phyloP scores from a whole-genome alignment of 208 protist genomes.

The Trypanosoma scelopori region DNA sequence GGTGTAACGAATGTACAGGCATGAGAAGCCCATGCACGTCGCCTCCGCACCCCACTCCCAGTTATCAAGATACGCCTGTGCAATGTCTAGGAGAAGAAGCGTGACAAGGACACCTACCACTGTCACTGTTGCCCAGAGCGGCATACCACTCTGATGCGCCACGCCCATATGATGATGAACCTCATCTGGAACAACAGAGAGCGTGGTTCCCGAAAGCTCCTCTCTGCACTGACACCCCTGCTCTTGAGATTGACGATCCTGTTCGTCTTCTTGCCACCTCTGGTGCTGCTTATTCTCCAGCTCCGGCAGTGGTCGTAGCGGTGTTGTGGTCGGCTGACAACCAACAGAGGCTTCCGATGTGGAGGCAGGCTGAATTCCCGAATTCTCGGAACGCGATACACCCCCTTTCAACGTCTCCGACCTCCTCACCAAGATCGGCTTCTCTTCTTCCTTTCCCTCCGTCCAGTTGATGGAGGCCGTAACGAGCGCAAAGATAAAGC shows the following conservation, averaged over 20 bases:
- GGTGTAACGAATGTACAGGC: conserved; percentile 26
- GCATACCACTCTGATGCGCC: conserved; percentile 20
- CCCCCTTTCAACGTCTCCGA: background rate
- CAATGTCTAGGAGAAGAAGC: conserved; percentile 38
- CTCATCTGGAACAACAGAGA: background rate
- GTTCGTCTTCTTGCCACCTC: background rate
- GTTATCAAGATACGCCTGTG: conserved; percentile 32
- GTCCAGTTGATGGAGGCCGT: conserved; percentile 41
- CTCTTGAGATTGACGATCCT: background rate
- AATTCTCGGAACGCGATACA: background rate
- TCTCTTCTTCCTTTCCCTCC: background rate
- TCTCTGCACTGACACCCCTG: background rate
- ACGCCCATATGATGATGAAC: conserved; percentile 11
- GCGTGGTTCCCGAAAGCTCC: conserved; percentile 6
- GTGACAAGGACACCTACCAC: conserved; percentile 16
- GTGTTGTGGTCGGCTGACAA: background rate
- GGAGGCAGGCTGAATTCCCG: background rate
- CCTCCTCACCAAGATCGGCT: background rate
- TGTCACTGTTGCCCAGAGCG: conserved; percentile 32
- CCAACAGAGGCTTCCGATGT: background rate
- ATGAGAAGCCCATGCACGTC: conserved; percentile 33
- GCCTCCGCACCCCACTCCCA: conserved; percentile 34
- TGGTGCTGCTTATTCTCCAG: background rate
- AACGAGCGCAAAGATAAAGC: conserved; percentile 66
- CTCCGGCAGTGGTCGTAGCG: background rate